These are phyloP conservation scores for Candida succiphila DNA, from an alignment of 805 yeast species.

Conservation along the genomic window DNA sequence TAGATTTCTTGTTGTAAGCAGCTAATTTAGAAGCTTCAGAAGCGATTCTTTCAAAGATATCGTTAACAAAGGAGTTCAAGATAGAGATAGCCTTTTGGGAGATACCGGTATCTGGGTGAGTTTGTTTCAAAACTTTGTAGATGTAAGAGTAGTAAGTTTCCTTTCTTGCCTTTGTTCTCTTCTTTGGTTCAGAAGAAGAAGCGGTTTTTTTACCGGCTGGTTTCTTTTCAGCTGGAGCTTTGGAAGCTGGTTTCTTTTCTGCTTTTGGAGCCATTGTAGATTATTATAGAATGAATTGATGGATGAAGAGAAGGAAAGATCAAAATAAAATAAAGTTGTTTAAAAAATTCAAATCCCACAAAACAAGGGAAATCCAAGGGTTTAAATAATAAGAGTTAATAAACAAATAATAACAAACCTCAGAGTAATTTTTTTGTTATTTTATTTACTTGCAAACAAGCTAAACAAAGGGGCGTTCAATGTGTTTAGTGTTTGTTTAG, in stretches of 20 bases:
- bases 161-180: slow-evolving; percentile 93
- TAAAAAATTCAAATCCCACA: not conserved
- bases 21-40: slow-evolving; percentile 97
- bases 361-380: slow-evolving; percentile 1
- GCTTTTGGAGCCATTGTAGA: slow-evolving; percentile 56
- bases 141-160: slow-evolving; percentile 97
- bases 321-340: not conserved
- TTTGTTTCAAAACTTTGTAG: slow-evolving; percentile 97
- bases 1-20: slow-evolving; percentile 97
- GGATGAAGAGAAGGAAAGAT: not conserved
- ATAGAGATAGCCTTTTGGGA: slow-evolving; percentile 98
- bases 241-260: slow-evolving; percentile 72
- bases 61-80: slow-evolving; percentile 97
- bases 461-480: too few species aligned
- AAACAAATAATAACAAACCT: too few species aligned
- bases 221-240: slow-evolving; percentile 96
- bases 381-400: slow-evolving; percentile 2
- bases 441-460: too few species aligned
- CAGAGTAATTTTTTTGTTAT: too few species aligned
- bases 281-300: slow-evolving; percentile 1
- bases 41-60: slow-evolving; percentile 96
- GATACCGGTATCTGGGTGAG: slow-evolving; percentile 99
- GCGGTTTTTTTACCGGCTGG: slow-evolving; percentile 89
- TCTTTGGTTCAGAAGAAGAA: slow-evolving; percentile 71
- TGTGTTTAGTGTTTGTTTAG: too few species aligned